phyloP scores from a whole-genome alignment of 441 rosid genomes.

The Arabidopsis lyrata region DNA sequence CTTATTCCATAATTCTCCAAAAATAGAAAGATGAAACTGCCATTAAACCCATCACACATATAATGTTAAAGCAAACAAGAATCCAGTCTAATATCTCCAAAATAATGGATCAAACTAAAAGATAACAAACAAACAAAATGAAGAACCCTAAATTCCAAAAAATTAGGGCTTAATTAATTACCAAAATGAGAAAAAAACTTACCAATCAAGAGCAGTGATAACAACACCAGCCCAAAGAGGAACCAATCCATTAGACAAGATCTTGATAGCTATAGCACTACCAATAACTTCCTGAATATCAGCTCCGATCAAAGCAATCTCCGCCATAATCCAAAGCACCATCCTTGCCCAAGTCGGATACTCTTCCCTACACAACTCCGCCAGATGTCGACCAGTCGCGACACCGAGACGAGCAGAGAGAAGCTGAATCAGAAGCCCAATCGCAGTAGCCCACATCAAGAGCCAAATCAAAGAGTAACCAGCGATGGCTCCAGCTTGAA shows the following conservation, averaged over 20 bases:
- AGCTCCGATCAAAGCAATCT: slow-evolving; percentile 89
- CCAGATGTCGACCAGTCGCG: slow-evolving; percentile 84
- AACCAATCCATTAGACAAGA: slow-evolving; percentile 74
- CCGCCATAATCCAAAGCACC: slow-evolving; percentile 91
- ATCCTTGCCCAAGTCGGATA: slow-evolving; percentile 86
- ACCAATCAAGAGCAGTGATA: slow-evolving; percentile 89
- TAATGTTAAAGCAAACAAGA: background rate
- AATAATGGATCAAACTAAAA: background rate
- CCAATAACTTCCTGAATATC: slow-evolving; percentile 98
- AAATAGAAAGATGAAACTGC: slow-evolving; percentile 86
- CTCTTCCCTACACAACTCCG: slow-evolving; percentile 91
- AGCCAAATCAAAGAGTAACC: slow-evolving; percentile 92
- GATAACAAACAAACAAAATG: background rate
- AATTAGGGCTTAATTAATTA: background rate
- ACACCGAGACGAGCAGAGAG: slow-evolving; percentile 90
- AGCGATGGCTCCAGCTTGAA: slow-evolving; percentile 94
- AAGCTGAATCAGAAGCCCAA: slow-evolving; percentile 90
- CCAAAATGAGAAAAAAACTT: slow-evolving; percentile 12
- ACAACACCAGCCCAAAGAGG: slow-evolving; percentile 95
- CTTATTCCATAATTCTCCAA: slow-evolving; percentile 95
- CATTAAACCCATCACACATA: slow-evolving; percentile 25
- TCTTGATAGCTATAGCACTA: slow-evolving; percentile 87
- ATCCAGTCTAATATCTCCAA: background rate
- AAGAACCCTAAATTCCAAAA: slow-evolving; percentile 23
- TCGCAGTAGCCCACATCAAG: slow-evolving; percentile 88